Evolutionary conservation across 148 eudicot genomes (phyloP), one percentile per base, ranked within the genome.

Genomic region (Vaccinium vitisidaea): DNA sequence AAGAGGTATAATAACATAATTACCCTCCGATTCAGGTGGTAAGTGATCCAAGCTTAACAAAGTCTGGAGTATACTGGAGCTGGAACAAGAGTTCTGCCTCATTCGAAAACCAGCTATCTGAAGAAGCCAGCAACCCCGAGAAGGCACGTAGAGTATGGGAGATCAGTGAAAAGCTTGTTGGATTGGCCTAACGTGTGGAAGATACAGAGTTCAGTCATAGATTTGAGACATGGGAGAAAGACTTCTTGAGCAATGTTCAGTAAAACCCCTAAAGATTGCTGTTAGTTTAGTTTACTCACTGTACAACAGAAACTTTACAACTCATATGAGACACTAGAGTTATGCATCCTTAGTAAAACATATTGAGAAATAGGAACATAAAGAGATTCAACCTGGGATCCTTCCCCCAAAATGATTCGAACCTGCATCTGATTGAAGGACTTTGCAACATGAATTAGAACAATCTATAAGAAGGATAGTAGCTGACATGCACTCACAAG

Each of bases 51-150:
- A 93, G 91, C 87, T 89, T 96, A 77, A 89, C 97, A 16, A 96
- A 96, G 82, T 96, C 97, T 0, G 98, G 98, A 13, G 99, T 94
- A 21, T 94, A 96, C 87, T 92, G 98, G 98, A 96, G 98, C 87
- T 96, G 98, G 98, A 96, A 96, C 85, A 92, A 89, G 52, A 78
- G 88, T 73, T 94, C 98, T 2, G 80, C 92, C 8, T 96, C 98
- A 0, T 96, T 94, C 18, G 94, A 93, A 82, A 96, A 96, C 89
- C 94, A 93, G 89, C 90, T 96, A 4, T 94, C 99, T 0, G 81
- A 92, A 89, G 98, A 94, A 91, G 97, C 94, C 46, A 96, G 99
- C 74, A 92, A 94, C 54, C 87, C 85, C 11, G 94, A 93, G 86
- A 96, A 96, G 55, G 98, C 98, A 15, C 89, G 92, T 25, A 94